Conservation (phyloP, 2,329 filamentous ascomycete species). For the Fusarium napiforme region DNA sequence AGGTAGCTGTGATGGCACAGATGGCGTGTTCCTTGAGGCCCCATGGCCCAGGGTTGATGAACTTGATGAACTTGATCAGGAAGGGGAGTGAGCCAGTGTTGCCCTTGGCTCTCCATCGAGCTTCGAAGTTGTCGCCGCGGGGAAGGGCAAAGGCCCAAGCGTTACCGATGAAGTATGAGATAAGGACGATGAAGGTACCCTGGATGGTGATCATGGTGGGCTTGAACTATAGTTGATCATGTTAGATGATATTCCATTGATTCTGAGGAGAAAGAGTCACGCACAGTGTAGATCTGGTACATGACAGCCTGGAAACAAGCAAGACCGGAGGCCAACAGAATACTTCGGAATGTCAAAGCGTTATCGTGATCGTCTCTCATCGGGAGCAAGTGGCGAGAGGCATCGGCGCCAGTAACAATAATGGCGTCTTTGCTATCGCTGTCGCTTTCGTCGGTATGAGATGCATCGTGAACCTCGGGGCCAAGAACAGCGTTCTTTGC, state of each 20-base stretch:
- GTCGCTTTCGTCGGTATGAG: conserved; percentile 45
- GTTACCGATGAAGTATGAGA: conserved; percentile 66
- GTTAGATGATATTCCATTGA: neutral
- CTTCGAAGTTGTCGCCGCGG: conserved; percentile 61
- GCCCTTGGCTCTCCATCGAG: conserved; percentile 57
- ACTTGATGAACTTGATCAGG: conserved; percentile 53
- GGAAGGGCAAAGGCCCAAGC: conserved; percentile 53
- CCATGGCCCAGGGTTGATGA: conserved; percentile 64
- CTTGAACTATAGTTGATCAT: conserved; percentile 57
- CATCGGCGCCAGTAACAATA: conserved; percentile 64
- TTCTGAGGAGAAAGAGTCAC: neutral
- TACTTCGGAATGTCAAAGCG: conserved; percentile 63
- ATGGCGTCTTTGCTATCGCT: conserved; percentile 55
- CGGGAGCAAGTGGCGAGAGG: conserved; percentile 59
- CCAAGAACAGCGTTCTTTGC: conserved; percentile 3
- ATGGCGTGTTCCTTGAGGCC: conserved; percentile 67
- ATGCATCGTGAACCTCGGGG: conserved; percentile 1
- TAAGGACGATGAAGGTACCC: conserved; percentile 67
- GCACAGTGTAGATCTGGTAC: conserved; percentile 64
- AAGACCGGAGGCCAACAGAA: conserved; percentile 61
- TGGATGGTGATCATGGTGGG: conserved; percentile 59
- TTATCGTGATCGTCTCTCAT: conserved; percentile 64
- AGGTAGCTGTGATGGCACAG: conserved; percentile 64
- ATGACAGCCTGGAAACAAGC: conserved; percentile 66
- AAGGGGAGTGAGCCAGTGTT: conserved; percentile 55